Conservation (phyloP, 768 basidiomycete species). For the Agaricus subrufescens region DNA sequence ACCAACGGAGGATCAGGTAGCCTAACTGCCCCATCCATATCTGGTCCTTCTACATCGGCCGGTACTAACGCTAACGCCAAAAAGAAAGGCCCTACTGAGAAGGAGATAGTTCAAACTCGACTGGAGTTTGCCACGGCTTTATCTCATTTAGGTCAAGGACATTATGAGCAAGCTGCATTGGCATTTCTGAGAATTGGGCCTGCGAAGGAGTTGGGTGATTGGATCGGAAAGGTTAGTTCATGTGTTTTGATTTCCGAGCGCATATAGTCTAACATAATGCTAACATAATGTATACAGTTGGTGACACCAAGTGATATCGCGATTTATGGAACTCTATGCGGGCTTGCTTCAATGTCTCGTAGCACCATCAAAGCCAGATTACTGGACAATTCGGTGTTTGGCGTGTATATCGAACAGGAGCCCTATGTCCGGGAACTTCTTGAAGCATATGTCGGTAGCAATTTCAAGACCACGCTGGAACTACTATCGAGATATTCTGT, state of each 20-base stretch:
- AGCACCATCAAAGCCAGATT: constrained; percentile 63
- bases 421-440: constrained; percentile 83
- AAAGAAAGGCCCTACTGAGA: constrained; percentile 49
- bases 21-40: constrained; percentile 10
- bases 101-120: constrained; percentile 68
- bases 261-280: too few species aligned
- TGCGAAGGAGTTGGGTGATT: constrained; percentile 65
- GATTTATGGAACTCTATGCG: constrained; percentile 80
- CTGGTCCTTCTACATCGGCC: constrained; percentile 16
- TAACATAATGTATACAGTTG: constrained; percentile 38
- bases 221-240: constrained; percentile 61
- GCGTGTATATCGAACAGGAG: constrained; percentile 79
- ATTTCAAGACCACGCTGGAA: constrained; percentile 80
- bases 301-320: constrained; percentile 82
- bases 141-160: constrained; percentile 63
- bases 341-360: constrained; percentile 73
- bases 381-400: constrained; percentile 66
- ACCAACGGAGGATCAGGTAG: constrained; percentile 11
- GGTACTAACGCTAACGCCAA: constrained; percentile 20
- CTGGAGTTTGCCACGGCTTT: constrained; percentile 81
- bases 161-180: constrained; percentile 78
- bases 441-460: constrained; percentile 80
- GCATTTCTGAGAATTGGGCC: constrained; percentile 67
- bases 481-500: constrained; percentile 73
- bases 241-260: neutral